A percentile compares a stretch with the other conserved stretches of the same genome.
Conservation (phyloP, 2,329 filamentous ascomycete genomes). For the Xylaria sp. region DNA sequence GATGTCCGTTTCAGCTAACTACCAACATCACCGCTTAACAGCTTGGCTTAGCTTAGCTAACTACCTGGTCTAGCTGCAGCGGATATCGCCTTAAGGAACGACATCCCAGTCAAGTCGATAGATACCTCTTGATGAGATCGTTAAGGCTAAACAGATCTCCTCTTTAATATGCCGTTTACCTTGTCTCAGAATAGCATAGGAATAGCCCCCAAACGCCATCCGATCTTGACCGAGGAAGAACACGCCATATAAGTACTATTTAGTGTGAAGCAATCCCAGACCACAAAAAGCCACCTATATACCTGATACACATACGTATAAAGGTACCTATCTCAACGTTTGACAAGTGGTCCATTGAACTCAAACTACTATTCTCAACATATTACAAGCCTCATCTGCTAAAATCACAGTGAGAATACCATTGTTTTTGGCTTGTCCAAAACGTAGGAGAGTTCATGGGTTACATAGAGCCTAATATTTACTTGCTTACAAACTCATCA, state of each 20-base stretch:
- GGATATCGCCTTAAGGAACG: conserved; percentile 22
- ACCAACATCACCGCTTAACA: conserved; percentile 6
- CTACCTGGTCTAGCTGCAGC: background rate
- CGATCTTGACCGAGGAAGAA: background rate
- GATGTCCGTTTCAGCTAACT: conserved; percentile 5
- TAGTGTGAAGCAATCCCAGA: background rate
- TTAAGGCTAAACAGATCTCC: conserved; percentile 19
- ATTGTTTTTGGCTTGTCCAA: background rate
- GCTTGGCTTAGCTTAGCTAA: background rate
- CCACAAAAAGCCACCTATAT: background rate
- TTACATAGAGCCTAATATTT: background rate
- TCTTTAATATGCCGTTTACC: conserved; percentile 16
- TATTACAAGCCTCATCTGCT: background rate
- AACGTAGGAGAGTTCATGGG: background rate
- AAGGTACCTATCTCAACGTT: background rate
- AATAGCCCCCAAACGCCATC: background rate
- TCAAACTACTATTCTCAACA: conserved; percentile 15
- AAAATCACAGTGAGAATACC: background rate
- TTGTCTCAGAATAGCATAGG: conserved; percentile 28
- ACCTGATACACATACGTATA: background rate
- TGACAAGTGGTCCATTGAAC: background rate
- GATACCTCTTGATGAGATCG: conserved; percentile 13
- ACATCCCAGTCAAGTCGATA: conserved; percentile 27
- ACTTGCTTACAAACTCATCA: background rate
- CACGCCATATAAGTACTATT: background rate